Evolutionary conservation across 2,329 filamentous ascomycete species (phyloP), one percentile per base, ranked within the genome.

Genomic region (Fusarium temperatum): DNA sequence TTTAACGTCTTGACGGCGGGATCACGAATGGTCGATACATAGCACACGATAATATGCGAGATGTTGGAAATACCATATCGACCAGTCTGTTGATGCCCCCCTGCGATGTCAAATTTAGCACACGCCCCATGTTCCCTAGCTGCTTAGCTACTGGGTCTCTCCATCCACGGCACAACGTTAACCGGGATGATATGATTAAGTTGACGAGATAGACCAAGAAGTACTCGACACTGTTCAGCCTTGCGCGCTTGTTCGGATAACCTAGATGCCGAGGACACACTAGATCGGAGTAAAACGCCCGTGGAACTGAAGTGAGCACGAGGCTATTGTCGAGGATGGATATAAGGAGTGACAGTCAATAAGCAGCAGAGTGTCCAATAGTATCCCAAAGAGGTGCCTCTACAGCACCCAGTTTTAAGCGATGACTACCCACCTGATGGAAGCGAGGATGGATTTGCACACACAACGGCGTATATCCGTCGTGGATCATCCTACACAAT

Each of bases 71-170:
- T 67, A 45, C 67, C 65, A 75, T 77, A 53, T 24, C n/a, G 56
- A 59, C 72, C 73, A 61, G 64, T 69, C 56, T 47, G 39, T 59
- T 56, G 73, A 75, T 66, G 35, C 61, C 65, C 66, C 66, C 60
- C 69, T 67, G 66, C 55, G 68, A 69, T 75, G 76, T 77, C 73
- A 76, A 78, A 73, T 76, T 77, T 78, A 77, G 76, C 68, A 75
- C 65, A 50, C 51, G 50, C 63, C 61, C 68, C 67, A 63, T 54
- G n/a, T 57, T 36, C 41, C 66, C 32, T 35, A 35, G 32, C 32
- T 35, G 32, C 32, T 71, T 65, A 63, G 61, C 53, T 64, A 68
- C 59, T 68, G 63, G 56, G 62, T 59, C 63, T 58, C 36, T 45
- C 70, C 69, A 68, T 68, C 58, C 38, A 57, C 30, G 44, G 42